Evolutionary conservation across 768 basidiomycete species (phyloP), one percentile per base, ranked within the genome.

Genomic region (Lactarius sanguifluus): DNA sequence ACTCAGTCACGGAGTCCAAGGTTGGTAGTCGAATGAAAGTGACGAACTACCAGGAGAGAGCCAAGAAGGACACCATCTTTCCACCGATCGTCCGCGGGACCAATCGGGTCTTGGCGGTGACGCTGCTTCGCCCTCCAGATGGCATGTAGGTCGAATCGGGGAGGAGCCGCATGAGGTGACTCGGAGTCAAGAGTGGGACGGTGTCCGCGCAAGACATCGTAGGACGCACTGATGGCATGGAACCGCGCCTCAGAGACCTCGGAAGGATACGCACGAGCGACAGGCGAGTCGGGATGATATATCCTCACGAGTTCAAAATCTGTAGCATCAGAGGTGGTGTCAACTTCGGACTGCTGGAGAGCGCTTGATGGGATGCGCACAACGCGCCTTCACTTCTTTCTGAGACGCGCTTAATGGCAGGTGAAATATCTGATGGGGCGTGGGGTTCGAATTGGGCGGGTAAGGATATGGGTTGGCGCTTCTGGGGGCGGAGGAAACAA

Each of bases 221-320:
- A 92, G 15, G 90, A 90, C 18, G 81, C 75, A 32, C 84, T 81
- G 69, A 92, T 89, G 3, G 87, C 79, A 71, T 87, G 87, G 70
- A 92, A 92, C 13, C 84, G 86, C 7, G 82, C 79, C 71, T 90
- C 87, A 4, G 84, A 83, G 3, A 80, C 73, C 18, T 83, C 82
- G 0, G 83, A 71, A 8, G 86, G 76, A 15, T 81, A 50, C 3
- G 73, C 73, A 5, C 81, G 79, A 25, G 78, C 78, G 25, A 78
- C 56, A 28, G 80, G 78, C 50, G 88, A 87, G 74, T 92, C 90
- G 3, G 90, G 90, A 74, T 92, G 90, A 75, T 92, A 90, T 64
- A 90, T 81, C 47, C 87, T 81, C 38, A 92, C 91, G 55, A 92
- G 89, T 69, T 91, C 90, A 72, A 86, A 90, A 75, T 92, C 90